Evolutionary conservation across 1,284 basidiomycete species (phyloP).

Genomic region (Puccinia brachypodii): DNA sequence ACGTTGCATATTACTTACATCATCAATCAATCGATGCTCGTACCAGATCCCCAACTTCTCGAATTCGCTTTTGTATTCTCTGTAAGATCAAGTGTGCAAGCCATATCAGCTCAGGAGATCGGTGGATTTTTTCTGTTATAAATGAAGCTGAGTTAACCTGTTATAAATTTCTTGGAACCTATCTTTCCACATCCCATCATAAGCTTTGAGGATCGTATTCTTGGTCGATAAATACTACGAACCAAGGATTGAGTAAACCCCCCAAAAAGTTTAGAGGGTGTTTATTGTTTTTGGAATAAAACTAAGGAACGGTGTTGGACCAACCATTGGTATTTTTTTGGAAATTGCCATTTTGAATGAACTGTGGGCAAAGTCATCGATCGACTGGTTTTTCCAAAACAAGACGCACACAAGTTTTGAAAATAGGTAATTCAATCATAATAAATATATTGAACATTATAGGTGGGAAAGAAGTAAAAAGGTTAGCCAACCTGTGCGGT

Average conservation of each 20-base stretch:
- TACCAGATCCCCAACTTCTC: constrained; percentile 86
- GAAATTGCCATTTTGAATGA: constrained; percentile 47
- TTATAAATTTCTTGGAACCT: constrained; percentile 96
- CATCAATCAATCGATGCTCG: constrained; percentile 78
- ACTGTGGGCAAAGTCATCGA: constrained; percentile 47
- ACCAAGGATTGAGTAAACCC: neutral
- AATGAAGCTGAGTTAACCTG: constrained; percentile 18
- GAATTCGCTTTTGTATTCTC: constrained; percentile 76
- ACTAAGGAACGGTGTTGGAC: neutral
- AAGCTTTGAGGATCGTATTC: constrained; percentile 58
- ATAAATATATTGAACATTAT: neutral
- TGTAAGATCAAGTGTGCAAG: constrained; percentile 49
- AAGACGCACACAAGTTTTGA: neutral
- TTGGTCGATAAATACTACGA: constrained; percentile 55
- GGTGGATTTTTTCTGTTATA: neutral
- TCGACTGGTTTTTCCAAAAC: constrained; percentile 14
- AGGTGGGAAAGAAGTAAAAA: neutral
- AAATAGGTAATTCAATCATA: neutral
- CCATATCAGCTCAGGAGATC: neutral
- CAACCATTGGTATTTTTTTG: constrained; percentile 47
- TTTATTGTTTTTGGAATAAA: no score
- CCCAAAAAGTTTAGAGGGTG: neutral
- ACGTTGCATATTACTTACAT: constrained; percentile 50
- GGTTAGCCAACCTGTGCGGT: constrained; percentile 71
- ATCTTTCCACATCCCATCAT: constrained; percentile 96